Evolutionary conservation across 257 asterid species (phyloP).

Genomic region (Craterostigma plantagineum): DNA sequence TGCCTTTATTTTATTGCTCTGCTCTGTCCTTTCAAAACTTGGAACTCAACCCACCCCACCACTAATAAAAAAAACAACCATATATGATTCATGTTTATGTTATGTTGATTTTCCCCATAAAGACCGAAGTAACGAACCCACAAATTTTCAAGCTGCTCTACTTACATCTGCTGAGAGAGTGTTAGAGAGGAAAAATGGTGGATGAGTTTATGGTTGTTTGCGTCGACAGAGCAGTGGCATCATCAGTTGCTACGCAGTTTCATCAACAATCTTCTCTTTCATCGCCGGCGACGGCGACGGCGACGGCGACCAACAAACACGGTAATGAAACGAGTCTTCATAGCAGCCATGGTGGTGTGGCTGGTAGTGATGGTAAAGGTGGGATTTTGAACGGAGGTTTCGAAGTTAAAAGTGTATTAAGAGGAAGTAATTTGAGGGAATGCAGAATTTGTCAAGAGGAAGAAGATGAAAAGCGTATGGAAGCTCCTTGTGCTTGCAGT

Average conservation of each 20-base stretch:
- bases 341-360: constrained; percentile 12
- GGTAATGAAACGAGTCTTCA: constrained; percentile 1
- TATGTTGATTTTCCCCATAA: not conserved
- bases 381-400: constrained; percentile 7
- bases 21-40: too few relatives aligned
- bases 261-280: too few relatives aligned
- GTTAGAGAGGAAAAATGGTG: not conserved
- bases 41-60: too few relatives aligned
- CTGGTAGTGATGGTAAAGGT: constrained; percentile 4
- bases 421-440: constrained; percentile 13
- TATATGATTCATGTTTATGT: too few relatives aligned
- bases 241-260: constrained; percentile 17
- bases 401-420: constrained; percentile 7
- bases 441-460: constrained; percentile 38
- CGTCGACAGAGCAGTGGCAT: constrained; percentile 16
- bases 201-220: constrained; percentile 4
- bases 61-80: too few relatives aligned
- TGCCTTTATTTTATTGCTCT: too few relatives aligned
- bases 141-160: not conserved
- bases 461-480: constrained; percentile 26
- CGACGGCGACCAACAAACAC: constrained; percentile 1
- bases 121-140: constrained; percentile 1
- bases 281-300: too few relatives aligned
- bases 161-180: not conserved
- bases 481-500: constrained; percentile 65